Evolutionary conservation across 306 rosid species (phyloP).

Genomic region (Acmispon strigosus): DNA sequence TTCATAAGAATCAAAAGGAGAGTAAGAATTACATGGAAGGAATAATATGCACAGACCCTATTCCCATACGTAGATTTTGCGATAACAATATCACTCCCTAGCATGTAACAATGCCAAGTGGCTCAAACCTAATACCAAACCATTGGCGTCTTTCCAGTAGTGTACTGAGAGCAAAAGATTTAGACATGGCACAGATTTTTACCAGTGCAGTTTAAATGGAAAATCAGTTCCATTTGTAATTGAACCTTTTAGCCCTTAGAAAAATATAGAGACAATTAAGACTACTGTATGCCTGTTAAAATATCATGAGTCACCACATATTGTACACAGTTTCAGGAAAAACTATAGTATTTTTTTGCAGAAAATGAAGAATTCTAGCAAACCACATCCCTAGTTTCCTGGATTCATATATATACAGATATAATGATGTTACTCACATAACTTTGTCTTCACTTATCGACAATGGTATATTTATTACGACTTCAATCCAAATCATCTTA

Average conservation of each 20-base stretch:
- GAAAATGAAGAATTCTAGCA: background rate
- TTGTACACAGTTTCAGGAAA: background rate
- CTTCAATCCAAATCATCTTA: no score
- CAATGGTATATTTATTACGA: no score
- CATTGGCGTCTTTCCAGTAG: background rate
- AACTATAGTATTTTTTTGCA: background rate
- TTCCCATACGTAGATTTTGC: background rate
- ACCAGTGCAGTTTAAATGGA: no score
- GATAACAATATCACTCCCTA: background rate
- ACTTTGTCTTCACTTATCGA: no score
- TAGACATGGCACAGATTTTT: background rate
- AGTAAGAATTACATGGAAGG: conserved; percentile 1
- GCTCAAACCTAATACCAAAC: background rate
- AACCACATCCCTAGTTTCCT: background rate
- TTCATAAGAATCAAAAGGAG: conserved; percentile 25
- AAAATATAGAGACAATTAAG: background rate
- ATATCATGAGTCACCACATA: background rate
- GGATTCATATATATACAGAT: background rate
- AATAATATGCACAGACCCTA: background rate
- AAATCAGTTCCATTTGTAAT: background rate
- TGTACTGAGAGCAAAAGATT: background rate
- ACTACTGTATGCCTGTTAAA: background rate
- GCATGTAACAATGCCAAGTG: background rate
- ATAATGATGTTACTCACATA: background rate
- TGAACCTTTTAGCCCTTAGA: background rate